These are phyloP conservation scores for Tuber calosporum DNA, from an alignment of 495 filamentous ascomycete genomes.

Conservation along the genomic window DNA sequence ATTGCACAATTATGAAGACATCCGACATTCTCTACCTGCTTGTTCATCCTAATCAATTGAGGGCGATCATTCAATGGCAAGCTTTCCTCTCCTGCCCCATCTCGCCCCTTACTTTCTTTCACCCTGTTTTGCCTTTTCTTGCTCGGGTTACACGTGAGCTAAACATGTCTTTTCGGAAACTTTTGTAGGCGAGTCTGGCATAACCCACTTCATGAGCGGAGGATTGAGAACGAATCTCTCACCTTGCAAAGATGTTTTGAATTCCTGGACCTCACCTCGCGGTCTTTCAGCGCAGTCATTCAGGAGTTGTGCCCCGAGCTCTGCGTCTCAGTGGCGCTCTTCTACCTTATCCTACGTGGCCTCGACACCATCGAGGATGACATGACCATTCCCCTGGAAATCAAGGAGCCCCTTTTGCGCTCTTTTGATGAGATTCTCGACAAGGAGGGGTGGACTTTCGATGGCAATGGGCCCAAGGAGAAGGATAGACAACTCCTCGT, in stretches of 20 bases:
- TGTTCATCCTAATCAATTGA: slow-evolving; percentile 70
- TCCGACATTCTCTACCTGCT: slow-evolving; percentile 64
- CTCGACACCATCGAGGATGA: slow-evolving; percentile 98
- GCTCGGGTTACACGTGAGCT: neutral
- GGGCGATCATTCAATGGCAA: slow-evolving; percentile 89
- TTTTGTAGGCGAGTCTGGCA: slow-evolving; percentile 84
- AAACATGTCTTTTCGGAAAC: neutral
- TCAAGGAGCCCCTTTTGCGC: slow-evolving; percentile 80
- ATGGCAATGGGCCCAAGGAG: slow-evolving; percentile 78
- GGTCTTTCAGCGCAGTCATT: slow-evolving; percentile 89
- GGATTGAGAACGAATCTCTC: slow-evolving; percentile 62
- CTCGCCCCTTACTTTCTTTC: neutral
- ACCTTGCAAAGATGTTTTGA: slow-evolving; percentile 75
- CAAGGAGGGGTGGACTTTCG: slow-evolving; percentile 81
- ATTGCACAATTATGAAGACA: slow-evolving; percentile 40
- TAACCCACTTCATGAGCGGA: slow-evolving; percentile 78
- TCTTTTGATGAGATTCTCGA: slow-evolving; percentile 70
- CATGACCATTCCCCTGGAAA: slow-evolving; percentile 73
- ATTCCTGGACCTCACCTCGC: slow-evolving; percentile 78
- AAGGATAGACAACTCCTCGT: slow-evolving; percentile 90
- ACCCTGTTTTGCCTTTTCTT: neutral
- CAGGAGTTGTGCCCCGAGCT: slow-evolving; percentile 91
- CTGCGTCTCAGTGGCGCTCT: slow-evolving; percentile 79
- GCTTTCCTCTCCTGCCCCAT: neutral
- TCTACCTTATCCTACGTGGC: slow-evolving; percentile 84